Evolutionary conservation across 768 basidiomycete genomes (phyloP).

Genomic region (Chalciporus chontae): DNA sequence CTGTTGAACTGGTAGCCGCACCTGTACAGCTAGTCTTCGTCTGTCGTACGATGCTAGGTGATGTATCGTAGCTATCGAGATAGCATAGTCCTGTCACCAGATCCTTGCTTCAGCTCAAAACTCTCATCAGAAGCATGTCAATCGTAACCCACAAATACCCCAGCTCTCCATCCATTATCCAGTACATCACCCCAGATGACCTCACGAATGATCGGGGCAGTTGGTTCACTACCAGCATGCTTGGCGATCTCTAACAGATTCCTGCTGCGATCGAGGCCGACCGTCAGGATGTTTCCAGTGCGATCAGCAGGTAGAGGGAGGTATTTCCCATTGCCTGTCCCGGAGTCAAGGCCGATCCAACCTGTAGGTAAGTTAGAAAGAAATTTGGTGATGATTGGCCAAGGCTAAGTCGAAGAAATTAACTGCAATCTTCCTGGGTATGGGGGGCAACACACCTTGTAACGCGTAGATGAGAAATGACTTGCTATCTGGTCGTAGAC

Average conservation of each 20-base stretch:
- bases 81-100: constrained; percentile 82
- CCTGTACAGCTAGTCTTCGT: constrained; percentile 71
- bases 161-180: constrained; percentile 67
- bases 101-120: constrained; percentile 1
- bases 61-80: constrained; percentile 97
- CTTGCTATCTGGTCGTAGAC: constrained; percentile 83
- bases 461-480: constrained; percentile 87
- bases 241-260: constrained; percentile 76
- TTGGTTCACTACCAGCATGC: constrained; percentile 46
- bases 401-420: constrained; percentile 52
- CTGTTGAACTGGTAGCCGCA: constrained; percentile 28
- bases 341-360: constrained; percentile 89
- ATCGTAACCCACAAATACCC: constrained; percentile 66
- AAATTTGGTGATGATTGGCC: constrained; percentile 83
- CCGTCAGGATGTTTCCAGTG: constrained; percentile 60
- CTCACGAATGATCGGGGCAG: constrained; percentile 44
- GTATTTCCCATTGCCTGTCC: constrained; percentile 98
- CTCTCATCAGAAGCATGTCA: background rate
- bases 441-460: constrained; percentile 53
- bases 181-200: constrained; percentile 82
- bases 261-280: constrained; percentile 81
- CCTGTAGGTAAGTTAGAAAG: constrained; percentile 67
- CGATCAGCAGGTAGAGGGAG: constrained; percentile 68
- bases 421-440: background rate
- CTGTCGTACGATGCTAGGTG: constrained; percentile 83